A percentile compares a stretch with the other conserved stretches of the same genome.
Evolutionary conservation across 352 stramenopile species (phyloP).

Genomic region (Globisporangium parvum): DNA sequence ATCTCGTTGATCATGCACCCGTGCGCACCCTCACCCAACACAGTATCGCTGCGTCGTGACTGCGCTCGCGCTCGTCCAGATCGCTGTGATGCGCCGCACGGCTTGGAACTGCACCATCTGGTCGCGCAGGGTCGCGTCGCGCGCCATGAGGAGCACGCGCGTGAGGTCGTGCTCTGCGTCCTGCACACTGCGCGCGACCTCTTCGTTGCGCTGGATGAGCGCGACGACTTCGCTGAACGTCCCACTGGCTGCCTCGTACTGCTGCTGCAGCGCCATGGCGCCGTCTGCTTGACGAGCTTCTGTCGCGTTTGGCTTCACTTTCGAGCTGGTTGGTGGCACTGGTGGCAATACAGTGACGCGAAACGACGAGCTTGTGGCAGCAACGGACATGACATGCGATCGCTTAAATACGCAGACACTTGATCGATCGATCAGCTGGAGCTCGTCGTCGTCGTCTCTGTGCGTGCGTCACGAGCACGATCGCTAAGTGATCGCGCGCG

Average conservation of each 20-base stretch:
- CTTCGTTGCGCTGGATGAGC: conserved; percentile 47
- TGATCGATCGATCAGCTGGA: no score
- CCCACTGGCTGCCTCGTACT: background rate
- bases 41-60: conserved; percentile 25
- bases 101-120: conserved; percentile 56
- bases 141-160: conserved; percentile 49
- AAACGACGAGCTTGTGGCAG: no score
- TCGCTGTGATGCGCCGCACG: conserved; percentile 34
- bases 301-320: no score
- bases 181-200: conserved; percentile 20
- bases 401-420: no score
- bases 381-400: no score
- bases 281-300: no score
- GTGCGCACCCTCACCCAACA: conserved; percentile 17
- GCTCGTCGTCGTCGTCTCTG: no score
- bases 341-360: no score
- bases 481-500: no score
- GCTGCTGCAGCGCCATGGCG: background rate
- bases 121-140: conserved; percentile 40
- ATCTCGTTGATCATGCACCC: background rate
- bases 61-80: conserved; percentile 20
- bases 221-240: conserved; percentile 52
- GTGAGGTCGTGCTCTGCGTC: conserved; percentile 48
- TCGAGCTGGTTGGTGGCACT: no score
- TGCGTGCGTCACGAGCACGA: no score